Conservation (phyloP, 495 filamentous ascomycete species). For the Glonium stellatum region DNA sequence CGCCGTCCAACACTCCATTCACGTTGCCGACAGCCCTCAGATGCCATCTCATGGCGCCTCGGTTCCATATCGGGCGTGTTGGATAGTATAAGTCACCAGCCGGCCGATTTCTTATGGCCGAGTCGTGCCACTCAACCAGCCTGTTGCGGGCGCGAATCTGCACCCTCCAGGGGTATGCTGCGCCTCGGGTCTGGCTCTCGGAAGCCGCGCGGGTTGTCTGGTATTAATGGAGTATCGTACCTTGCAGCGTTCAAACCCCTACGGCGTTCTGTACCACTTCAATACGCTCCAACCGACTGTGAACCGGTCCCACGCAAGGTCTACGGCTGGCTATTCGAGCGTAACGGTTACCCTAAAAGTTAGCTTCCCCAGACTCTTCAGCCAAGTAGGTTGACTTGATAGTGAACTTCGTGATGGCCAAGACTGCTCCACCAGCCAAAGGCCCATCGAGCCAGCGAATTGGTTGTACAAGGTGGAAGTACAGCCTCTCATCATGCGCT, state of each 20-base stretch:
- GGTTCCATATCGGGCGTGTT: neutral
- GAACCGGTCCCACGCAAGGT: slow-evolving; percentile 14
- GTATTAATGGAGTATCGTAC: slow-evolving; percentile 16
- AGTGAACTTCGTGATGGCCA: slow-evolving; percentile 7
- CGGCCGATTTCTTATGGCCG: neutral
- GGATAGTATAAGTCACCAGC: neutral
- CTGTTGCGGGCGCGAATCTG: slow-evolving; percentile 17
- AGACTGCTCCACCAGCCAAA: slow-evolving; percentile 10
- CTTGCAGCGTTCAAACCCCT: slow-evolving; percentile 22
- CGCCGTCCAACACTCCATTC: slow-evolving; percentile 1
- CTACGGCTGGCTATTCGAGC: slow-evolving; percentile 12
- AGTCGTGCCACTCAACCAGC: slow-evolving; percentile 4
- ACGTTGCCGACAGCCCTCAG: slow-evolving; percentile 1
- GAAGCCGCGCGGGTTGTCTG: slow-evolving; percentile 9
- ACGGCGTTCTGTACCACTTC: slow-evolving; percentile 8
- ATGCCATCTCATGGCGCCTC: slow-evolving; percentile 1
- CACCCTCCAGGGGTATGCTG: slow-evolving; percentile 24
- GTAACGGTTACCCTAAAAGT: slow-evolving; percentile 15
- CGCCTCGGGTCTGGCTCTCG: slow-evolving; percentile 22
- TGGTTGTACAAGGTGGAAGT: slow-evolving; percentile 24
- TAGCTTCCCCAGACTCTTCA: neutral
- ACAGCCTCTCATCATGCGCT: slow-evolving; percentile 21
- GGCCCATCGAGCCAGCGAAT: slow-evolving; percentile 4
- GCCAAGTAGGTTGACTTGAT: slow-evolving; percentile 5
- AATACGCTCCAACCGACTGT: slow-evolving; percentile 10